phyloP scores from a whole-genome alignment of 306 rosid species.

The Boehmeria nivea region DNA sequence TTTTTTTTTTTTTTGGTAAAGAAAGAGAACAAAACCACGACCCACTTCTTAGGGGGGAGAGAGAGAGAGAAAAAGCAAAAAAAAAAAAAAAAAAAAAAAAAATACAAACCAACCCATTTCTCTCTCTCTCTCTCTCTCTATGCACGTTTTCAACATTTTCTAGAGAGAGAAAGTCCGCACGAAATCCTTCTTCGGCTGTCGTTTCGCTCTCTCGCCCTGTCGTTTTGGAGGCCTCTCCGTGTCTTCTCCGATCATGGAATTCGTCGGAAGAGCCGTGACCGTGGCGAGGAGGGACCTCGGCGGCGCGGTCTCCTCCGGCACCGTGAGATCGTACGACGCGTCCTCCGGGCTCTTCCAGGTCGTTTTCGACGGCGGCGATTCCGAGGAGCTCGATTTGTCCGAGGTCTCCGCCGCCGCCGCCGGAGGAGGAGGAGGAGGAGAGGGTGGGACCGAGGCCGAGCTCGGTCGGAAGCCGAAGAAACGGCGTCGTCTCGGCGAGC shows the following conservation, averaged over 20 bases:
- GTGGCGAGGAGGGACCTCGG: slow-evolving; percentile 42
- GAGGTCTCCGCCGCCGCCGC: slow-evolving; percentile 42
- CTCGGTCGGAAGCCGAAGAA: slow-evolving; percentile 69
- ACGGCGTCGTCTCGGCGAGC: slow-evolving; percentile 43
- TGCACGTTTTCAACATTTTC: slow-evolving; percentile 38
- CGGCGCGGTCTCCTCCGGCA: slow-evolving; percentile 53
- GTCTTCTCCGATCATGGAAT: slow-evolving; percentile 64
- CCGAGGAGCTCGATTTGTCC: slow-evolving; percentile 51
- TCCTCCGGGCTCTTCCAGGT: slow-evolving; percentile 58
- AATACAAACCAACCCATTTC: not conserved
- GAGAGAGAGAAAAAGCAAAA: not conserved
- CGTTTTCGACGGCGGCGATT: slow-evolving; percentile 54
- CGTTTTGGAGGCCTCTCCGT: not conserved
- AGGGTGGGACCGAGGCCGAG: slow-evolving; percentile 15
- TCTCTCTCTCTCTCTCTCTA: slow-evolving; percentile 16
- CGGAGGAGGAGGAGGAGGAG: slow-evolving; percentile 16
- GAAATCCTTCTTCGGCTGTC: not conserved
- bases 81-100: not conserved
- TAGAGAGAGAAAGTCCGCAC: slow-evolving; percentile 20
- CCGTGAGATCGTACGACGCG: slow-evolving; percentile 65
- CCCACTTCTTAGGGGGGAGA: slow-evolving; percentile 4
- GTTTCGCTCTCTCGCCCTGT: slow-evolving; percentile 8
- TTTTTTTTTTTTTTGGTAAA: too few species aligned
- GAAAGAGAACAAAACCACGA: not conserved
- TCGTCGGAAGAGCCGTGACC: slow-evolving; percentile 54